Base-by-base conservation (phyloP, 2,329 filamentous ascomycete genomes). In the Alternaria brassicicola region DNA sequence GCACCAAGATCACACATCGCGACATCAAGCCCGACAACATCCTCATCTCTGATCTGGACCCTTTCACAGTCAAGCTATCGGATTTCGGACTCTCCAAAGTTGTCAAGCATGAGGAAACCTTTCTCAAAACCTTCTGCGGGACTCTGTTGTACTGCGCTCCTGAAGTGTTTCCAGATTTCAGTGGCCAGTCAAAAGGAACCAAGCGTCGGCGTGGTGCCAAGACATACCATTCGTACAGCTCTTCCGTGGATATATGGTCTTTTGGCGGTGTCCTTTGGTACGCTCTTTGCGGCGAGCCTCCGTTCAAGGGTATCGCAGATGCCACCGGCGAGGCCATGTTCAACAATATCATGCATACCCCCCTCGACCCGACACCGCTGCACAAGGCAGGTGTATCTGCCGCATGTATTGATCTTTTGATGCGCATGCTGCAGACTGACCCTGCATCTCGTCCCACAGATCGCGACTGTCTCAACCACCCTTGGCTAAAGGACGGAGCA, bases 11-110 rank as follows among this genome's bases (percentile, higher is more conserved):
- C 68, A 98, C 94, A 0, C 95, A 99, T 78, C 90, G 95, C n/a
- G 95, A 99, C 76, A 93, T 99, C 72, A 99, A 99, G 75, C 95
- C 95, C 0, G 95, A 99, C 81, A 99, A 99, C 71, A 97, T 99
- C 60, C 83, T 99, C 38, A 91, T 98, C 65, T 83, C 88, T 10
- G 89, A 87, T 1, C 75, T 86, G 9, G 82, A 89, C 6, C 93
- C 93, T 0, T 86, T 97, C 47, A 83, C 86, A 13, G 89, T 98
- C 68, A 98, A 99, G 78, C 82, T 99, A 13, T 97, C 95, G 0
- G 95, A 99, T 74, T 99, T 99, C 80, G 95, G 95, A 52, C 80
- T 99, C 4, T 98, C 95, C 2, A 99, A 99, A 75, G 93, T 96
- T 76, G 89, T 97, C 43, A 90, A 93, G 61, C 92, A 92, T 64